phyloP scores from a whole-genome alignment of 192 early-diverging fungal species.

The Geranomyces michiganensis region DNA sequence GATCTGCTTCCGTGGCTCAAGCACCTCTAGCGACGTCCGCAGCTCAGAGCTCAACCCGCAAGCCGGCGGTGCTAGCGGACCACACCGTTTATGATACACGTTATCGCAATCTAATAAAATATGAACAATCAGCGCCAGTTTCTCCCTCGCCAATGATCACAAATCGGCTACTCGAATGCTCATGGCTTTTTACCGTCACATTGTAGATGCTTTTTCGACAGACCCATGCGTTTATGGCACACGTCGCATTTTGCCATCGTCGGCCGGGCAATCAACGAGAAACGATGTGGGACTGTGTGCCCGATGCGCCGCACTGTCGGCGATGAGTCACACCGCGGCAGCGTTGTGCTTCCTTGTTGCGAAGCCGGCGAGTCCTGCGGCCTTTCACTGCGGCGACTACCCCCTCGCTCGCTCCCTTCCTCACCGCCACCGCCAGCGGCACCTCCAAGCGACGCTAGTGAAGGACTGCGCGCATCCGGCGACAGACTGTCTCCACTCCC shows the following conservation, averaged over 20 bases:
- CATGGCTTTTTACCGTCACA: slow-evolving; percentile 46
- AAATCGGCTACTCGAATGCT: no score
- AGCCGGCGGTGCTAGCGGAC: slow-evolving; percentile 16
- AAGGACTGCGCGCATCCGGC: slow-evolving; percentile 6
- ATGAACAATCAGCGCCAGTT: no score
- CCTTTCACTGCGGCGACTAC: no score
- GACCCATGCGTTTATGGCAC: slow-evolving; percentile 29
- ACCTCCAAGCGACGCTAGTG: slow-evolving; percentile 5
- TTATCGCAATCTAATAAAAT: slow-evolving; percentile 23
- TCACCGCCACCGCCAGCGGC: neutral
- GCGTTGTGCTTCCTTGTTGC: no score
- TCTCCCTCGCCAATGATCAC: no score
- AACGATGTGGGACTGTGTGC: slow-evolving; percentile 32
- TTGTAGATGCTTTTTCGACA: slow-evolving; percentile 29
- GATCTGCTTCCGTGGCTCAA: slow-evolving; percentile 13
- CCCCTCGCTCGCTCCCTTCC: neutral
- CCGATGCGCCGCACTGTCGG: slow-evolving; percentile 17
- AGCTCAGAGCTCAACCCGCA: slow-evolving; percentile 26
- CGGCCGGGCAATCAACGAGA: slow-evolving; percentile 26
- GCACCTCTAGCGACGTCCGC: slow-evolving; percentile 5
- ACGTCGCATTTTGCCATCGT: slow-evolving; percentile 28
- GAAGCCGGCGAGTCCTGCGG: neutral
- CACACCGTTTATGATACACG: slow-evolving; percentile 38
- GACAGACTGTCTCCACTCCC: neutral
- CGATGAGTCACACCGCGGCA: neutral